phyloP scores from a whole-genome alignment of 192 early-diverging fungal species.

The Podila epigama region DNA sequence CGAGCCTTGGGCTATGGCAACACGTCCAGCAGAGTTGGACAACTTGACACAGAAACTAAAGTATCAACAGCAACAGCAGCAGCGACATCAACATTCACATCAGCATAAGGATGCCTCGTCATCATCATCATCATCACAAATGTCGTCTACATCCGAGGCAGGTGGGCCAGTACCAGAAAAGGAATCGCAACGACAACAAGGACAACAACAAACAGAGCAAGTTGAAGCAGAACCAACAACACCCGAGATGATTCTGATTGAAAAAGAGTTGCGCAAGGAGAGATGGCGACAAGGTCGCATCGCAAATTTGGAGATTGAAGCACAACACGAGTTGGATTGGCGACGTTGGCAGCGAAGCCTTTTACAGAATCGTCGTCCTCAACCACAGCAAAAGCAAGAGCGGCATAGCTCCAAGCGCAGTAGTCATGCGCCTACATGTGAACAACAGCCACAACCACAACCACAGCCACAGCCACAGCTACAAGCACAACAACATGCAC shows the following conservation, averaged over 20 bases:
- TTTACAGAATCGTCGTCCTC: not conserved
- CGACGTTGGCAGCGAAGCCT: conserved; percentile 31
- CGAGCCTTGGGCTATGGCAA: conserved; percentile 37
- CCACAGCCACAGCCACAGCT: too few species aligned
- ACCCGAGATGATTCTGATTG: conserved; percentile 10
- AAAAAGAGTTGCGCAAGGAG: conserved; percentile 32
- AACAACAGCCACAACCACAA: too few species aligned
- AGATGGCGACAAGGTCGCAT: conserved; percentile 32
- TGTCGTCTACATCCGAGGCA: too few species aligned
- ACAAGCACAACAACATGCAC: too few species aligned
- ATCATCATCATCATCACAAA: not conserved
- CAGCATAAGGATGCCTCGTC: not conserved
- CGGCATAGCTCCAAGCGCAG: too few species aligned
- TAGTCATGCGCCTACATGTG: too few species aligned
- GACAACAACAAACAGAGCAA: not conserved
- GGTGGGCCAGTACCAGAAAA: not conserved
- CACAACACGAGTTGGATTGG: conserved; percentile 42
- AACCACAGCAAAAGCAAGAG: not conserved
- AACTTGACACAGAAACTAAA: not conserved
- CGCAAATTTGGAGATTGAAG: conserved; percentile 28
- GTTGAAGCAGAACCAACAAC: not conserved
- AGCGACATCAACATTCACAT: not conserved
- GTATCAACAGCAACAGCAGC: conserved; percentile 1
- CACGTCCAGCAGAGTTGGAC: not conserved
- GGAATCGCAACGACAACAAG: not conserved